A percentile compares a stretch with the other conserved stretches of the same genome.
Evolutionary conservation across 1,284 basidiomycete species (phyloP).

Genomic region (Leccinum subrobustum): DNA sequence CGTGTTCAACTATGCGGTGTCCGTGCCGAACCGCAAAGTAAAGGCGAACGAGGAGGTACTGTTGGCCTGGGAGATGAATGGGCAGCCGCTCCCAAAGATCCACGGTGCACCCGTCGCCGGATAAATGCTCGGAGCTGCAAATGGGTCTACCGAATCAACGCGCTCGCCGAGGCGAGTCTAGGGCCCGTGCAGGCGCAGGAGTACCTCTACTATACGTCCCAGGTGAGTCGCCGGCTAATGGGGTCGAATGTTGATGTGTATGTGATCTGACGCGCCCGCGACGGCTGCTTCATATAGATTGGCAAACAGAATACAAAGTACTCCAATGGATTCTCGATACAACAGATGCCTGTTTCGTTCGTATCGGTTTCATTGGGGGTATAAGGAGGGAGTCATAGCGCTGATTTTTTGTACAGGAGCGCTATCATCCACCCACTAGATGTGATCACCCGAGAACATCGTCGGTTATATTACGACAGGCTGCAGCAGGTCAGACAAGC

Average conservation of each 20-base stretch:
- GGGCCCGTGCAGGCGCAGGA: constrained; percentile 55
- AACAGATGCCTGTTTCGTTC: constrained; percentile 22
- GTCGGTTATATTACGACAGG: too few relatives aligned
- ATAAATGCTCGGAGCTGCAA: constrained; percentile 59
- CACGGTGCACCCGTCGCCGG: constrained; percentile 57
- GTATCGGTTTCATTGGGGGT: background rate
- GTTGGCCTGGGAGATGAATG: constrained; percentile 63
- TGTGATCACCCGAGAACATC: constrained; percentile 38
- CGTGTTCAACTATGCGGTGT: constrained; percentile 55
- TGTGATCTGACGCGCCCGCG: background rate
- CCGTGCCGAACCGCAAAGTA: constrained; percentile 53
- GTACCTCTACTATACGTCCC: constrained; percentile 46
- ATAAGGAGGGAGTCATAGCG: too few relatives aligned
- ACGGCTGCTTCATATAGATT: constrained; percentile 2
- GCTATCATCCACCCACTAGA: constrained; percentile 36
- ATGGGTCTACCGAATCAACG: constrained; percentile 59
- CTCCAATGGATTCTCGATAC: constrained; percentile 21
- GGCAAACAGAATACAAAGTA: constrained; percentile 19
- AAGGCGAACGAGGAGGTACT: constrained; percentile 50
- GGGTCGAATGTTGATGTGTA: background rate
- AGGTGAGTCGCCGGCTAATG: constrained; percentile 6
- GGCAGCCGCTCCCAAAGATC: constrained; percentile 46
- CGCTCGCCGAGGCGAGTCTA: constrained; percentile 46
- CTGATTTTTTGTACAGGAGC: constrained; percentile 9
- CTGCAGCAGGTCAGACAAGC: too few relatives aligned